Evolutionary conservation across 2,329 filamentous ascomycete genomes (phyloP).

Genomic region (Diaporthe nobilis): DNA sequence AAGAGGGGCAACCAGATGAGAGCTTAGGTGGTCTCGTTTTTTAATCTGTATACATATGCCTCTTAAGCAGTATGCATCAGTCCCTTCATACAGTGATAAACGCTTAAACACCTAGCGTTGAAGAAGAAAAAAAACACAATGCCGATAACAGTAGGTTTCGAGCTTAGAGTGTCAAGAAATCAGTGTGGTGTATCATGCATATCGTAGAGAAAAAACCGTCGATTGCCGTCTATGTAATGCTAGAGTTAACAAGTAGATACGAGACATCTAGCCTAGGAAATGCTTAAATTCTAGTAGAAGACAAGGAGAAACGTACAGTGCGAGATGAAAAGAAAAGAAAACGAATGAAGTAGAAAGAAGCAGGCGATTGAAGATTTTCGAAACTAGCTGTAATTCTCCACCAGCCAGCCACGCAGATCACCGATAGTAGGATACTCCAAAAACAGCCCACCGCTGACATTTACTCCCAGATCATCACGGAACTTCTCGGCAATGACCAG

Average conservation of each 20-base stretch:
- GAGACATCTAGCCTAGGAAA: background rate
- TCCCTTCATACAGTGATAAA: no score
- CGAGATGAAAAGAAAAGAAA: background rate
- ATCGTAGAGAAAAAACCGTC: background rate
- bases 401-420: conserved; percentile 27
- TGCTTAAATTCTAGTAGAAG: background rate
- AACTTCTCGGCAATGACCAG: conserved; percentile 12
- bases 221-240: background rate
- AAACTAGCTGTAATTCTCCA: conserved; percentile 30
- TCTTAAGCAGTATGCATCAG: no score
- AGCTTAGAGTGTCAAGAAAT: background rate
- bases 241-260: background rate
- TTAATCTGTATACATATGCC: no score
- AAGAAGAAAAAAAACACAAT: no score
- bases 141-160: no score
- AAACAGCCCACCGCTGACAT: conserved; percentile 13
- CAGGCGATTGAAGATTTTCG: background rate
- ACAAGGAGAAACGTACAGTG: background rate
- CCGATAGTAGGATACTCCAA: conserved; percentile 23
- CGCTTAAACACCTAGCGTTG: no score
- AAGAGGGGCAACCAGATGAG: no score
- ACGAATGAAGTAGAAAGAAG: background rate
- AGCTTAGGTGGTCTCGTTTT: no score
- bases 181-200: background rate
- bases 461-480: conserved; percentile 15